Evolutionary conservation across 257 asterid species (phyloP).

Genomic region (Solanum acaule): DNA sequence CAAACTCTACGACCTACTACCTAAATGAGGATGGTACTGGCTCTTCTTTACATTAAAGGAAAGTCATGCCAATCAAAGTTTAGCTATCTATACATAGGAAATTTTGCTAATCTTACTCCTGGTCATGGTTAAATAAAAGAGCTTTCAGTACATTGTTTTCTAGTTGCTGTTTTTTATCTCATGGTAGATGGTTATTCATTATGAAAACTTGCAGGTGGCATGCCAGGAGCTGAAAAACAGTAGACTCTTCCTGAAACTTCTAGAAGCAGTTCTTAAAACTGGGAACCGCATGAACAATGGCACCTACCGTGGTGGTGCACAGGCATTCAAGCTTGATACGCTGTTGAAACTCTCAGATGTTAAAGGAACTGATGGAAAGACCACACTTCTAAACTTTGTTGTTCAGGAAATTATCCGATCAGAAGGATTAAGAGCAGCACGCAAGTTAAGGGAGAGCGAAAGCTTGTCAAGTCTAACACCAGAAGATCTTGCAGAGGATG

Average conservation of each 20-base stretch:
- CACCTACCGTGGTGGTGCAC: slow-evolving; percentile 68
- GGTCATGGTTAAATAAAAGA: slow-evolving; percentile 32
- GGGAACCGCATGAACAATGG: slow-evolving; percentile 95
- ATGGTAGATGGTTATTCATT: background rate
- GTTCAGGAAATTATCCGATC: slow-evolving; percentile 58
- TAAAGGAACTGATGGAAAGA: slow-evolving; percentile 69
- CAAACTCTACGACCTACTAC: background rate
- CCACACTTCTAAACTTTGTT: slow-evolving; percentile 53
- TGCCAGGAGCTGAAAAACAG: slow-evolving; percentile 70
- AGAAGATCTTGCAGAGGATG: slow-evolving; percentile 52
- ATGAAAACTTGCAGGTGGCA: slow-evolving; percentile 53
- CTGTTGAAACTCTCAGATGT: slow-evolving; percentile 62
- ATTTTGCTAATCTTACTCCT: slow-evolving; percentile 7
- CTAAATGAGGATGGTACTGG: background rate
- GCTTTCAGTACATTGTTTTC: background rate
- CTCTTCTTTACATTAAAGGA: background rate
- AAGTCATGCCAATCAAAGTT: background rate
- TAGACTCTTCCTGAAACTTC: slow-evolving; percentile 79
- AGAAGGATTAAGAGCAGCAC: slow-evolving; percentile 64
- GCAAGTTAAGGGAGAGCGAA: slow-evolving; percentile 43
- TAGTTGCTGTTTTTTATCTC: background rate
- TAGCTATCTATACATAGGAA: background rate
- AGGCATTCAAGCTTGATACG: slow-evolving; percentile 69
- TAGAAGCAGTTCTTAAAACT: slow-evolving; percentile 93
- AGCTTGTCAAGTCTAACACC: slow-evolving; percentile 61